phyloP scores from a whole-genome alignment of 2,329 filamentous ascomycete genomes.

The Phyllosticta capitalensis region DNA sequence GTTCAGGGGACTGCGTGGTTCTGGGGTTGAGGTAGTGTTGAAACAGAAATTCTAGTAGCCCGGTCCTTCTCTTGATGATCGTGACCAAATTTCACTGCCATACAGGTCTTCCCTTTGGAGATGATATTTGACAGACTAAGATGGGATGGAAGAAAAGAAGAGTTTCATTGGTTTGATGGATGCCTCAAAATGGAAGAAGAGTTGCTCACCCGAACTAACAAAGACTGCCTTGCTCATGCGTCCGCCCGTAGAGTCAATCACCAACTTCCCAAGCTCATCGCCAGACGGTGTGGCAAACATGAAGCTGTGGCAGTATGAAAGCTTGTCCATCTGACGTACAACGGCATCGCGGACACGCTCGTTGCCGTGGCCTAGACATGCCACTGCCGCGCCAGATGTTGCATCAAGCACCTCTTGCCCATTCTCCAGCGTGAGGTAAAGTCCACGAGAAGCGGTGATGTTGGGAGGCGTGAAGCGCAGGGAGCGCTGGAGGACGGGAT shows the following conservation, averaged over 20 bases:
- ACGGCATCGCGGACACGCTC: conserved; percentile 52
- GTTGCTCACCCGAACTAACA: conserved; percentile 48
- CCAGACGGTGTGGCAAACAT: conserved; percentile 48
- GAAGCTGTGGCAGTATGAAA: conserved; percentile 50
- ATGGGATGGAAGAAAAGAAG: no score
- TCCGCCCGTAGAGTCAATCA: conserved; percentile 43
- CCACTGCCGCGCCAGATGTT: conserved; percentile 63
- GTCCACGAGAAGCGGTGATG: conserved; percentile 41
- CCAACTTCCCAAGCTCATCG: conserved; percentile 42
- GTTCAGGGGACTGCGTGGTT: background rate
- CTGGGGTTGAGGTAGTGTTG: no score
- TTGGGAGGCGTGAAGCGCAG: conserved; percentile 38
- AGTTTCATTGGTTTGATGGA: no score
- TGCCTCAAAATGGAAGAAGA: no score
- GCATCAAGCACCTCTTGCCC: conserved; percentile 60
- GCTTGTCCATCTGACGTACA: conserved; percentile 46
- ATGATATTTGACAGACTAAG: no score
- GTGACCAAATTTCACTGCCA: no score
- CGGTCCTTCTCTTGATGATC: no score
- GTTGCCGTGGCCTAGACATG: conserved; percentile 60
- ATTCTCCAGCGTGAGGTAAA: conserved; percentile 43
- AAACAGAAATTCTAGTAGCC: no score
- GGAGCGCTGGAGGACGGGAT: conserved; percentile 43
- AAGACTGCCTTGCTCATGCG: conserved; percentile 48
- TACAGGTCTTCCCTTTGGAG: no score